Evolutionary conservation across 305 asterid genomes (phyloP).

Genomic region (Fraxinus platypoda): DNA sequence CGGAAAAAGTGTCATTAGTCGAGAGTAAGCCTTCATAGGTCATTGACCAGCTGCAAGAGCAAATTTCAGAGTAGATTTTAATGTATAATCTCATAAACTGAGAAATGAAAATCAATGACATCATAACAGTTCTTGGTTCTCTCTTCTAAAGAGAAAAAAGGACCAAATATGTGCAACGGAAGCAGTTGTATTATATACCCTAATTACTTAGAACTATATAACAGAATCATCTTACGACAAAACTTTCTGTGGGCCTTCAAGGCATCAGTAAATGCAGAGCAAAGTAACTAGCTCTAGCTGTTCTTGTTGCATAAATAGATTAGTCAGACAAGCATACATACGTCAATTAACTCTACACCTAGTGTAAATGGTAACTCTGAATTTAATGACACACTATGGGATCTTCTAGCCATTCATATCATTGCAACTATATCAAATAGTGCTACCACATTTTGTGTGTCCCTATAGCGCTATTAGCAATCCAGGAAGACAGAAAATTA

Average conservation of each 20-base stretch:
- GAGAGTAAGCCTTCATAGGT: slow-evolving; percentile 88
- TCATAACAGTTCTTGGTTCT: neutral
- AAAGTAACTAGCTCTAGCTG: neutral
- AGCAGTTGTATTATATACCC: neutral
- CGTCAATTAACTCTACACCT: neutral
- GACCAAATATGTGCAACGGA: neutral
- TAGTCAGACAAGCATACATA: neutral
- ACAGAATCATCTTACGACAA: neutral
- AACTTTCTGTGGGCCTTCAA: neutral
- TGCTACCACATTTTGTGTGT: neutral
- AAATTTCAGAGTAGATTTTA: slow-evolving; percentile 5
- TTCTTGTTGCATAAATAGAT: neutral
- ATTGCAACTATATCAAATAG: neutral
- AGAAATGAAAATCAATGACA: neutral
- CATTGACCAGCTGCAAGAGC: slow-evolving; percentile 73
- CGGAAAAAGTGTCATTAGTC: slow-evolving; percentile 63
- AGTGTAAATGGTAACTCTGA: neutral
- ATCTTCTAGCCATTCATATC: neutral
- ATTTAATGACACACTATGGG: neutral
- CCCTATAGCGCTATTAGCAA: neutral
- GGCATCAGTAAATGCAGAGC: neutral
- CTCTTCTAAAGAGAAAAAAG: neutral
- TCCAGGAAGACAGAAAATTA: neutral
- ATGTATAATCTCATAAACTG: neutral
- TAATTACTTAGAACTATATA: neutral